phyloP scores from a whole-genome alignment of 2,329 filamentous ascomycete genomes.

The Ramularia collo-cygni region DNA sequence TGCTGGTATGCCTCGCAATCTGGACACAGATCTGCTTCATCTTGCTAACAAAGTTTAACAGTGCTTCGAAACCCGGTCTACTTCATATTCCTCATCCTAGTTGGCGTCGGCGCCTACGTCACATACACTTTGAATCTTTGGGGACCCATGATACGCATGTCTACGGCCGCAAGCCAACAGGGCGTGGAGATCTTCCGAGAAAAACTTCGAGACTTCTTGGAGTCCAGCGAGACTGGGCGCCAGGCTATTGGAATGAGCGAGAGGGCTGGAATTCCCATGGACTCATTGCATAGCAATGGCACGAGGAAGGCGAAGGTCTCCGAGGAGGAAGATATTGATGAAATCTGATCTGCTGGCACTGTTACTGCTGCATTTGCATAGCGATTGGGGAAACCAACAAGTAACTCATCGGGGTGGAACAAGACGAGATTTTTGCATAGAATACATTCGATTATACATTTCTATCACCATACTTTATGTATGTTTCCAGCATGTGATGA shows the following conservation, averaged over 20 bases:
- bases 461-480: too few relatives aligned
- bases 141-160: conserved; percentile 93
- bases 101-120: conserved; percentile 71
- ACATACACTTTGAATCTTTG: conserved; percentile 92
- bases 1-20: conserved; percentile 58
- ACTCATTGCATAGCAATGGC: conserved; percentile 32
- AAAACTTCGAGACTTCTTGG: conserved; percentile 81
- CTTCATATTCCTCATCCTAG: conserved; percentile 78
- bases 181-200: conserved; percentile 88
- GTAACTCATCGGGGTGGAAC: too few relatives aligned
- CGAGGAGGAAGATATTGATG: conserved; percentile 29
- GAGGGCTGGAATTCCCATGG: conserved; percentile 43
- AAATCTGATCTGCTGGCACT: conserved; percentile 29
- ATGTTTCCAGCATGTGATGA: too few relatives aligned
- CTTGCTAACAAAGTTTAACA: conserved; percentile 35
- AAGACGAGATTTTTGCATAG: too few relatives aligned
- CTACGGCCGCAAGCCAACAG: conserved; percentile 78
- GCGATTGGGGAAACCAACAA: neutral
- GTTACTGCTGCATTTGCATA: conserved; percentile 1
- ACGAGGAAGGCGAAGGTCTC: conserved; percentile 32
- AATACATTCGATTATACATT: too few relatives aligned
- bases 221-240: conserved; percentile 75
- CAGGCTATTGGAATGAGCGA: conserved; percentile 68
- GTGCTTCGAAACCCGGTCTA: conserved; percentile 91
- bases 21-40: neutral